Conservation (phyloP, 305 asterid genomes). For the Salvia sclarea region DNA sequence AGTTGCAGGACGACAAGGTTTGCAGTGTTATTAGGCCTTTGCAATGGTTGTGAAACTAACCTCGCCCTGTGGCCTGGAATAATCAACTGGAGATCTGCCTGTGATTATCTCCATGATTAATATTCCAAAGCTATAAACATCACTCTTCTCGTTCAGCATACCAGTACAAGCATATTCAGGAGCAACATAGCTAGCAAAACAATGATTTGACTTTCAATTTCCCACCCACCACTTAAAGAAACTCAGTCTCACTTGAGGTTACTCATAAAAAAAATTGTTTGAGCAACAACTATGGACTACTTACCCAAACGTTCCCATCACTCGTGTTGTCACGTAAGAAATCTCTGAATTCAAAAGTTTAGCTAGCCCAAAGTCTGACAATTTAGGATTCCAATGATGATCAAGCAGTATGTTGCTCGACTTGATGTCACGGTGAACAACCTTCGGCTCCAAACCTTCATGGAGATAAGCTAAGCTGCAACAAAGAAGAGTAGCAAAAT, state of each 20-base stretch:
- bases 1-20: slow-evolving; percentile 14
- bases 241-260: slow-evolving; percentile 5
- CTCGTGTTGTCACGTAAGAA: slow-evolving; percentile 49
- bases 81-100: slow-evolving; percentile 81
- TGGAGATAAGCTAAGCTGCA: slow-evolving; percentile 68
- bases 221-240: not conserved
- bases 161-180: slow-evolving; percentile 95
- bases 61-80: slow-evolving; percentile 70
- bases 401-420: slow-evolving; percentile 75
- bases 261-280: not conserved
- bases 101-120: slow-evolving; percentile 90
- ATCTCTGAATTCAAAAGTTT: slow-evolving; percentile 49
- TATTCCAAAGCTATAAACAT: slow-evolving; percentile 82
- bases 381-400: slow-evolving; percentile 52
- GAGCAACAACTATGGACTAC: slow-evolving; percentile 41
- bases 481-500: slow-evolving; percentile 10
- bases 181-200: slow-evolving; percentile 70
- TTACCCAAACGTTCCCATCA: slow-evolving; percentile 79
- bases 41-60: slow-evolving; percentile 38
- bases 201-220: slow-evolving; percentile 4
- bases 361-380: slow-evolving; percentile 60
- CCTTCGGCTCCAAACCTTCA: slow-evolving; percentile 86
- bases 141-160: slow-evolving; percentile 88
- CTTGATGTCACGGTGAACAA: slow-evolving; percentile 92
- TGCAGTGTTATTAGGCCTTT: not conserved